These are phyloP conservation scores for Carpinus viminea DNA, from an alignment of 306 rosid genomes.

Conservation along the genomic window DNA sequence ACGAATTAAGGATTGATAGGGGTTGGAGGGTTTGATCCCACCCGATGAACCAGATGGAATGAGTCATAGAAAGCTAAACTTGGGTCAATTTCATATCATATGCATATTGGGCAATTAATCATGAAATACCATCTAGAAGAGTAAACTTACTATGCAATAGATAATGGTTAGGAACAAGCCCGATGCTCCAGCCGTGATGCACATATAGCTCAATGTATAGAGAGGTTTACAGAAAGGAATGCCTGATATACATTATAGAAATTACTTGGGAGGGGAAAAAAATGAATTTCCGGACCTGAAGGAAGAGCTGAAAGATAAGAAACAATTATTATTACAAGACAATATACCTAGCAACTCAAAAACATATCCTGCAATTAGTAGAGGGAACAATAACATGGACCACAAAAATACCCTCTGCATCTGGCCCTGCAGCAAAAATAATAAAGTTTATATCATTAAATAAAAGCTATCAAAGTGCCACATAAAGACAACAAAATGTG, in stretches of 20 bases:
- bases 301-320: background rate
- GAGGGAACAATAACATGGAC: constrained; percentile 50
- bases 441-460: constrained; percentile 25
- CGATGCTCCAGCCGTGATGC: constrained; percentile 70
- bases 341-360: constrained; percentile 61
- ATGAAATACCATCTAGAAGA: constrained; percentile 9
- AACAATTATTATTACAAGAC: constrained; percentile 4
- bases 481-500: constrained; percentile 1
- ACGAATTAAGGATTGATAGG: background rate
- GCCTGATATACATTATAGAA: constrained; percentile 46
- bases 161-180: constrained; percentile 60
- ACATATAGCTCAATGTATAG: constrained; percentile 76
- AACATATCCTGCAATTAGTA: constrained; percentile 52
- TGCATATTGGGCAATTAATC: constrained; percentile 9
- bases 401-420: constrained; percentile 59
- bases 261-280: constrained; percentile 29
- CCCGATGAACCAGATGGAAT: background rate
- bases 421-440: constrained; percentile 51
- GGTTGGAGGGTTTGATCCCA: background rate
- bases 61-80: background rate
- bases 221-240: constrained; percentile 73
- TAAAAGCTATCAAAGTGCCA: constrained; percentile 5
- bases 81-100: background rate
- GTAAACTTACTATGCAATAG: constrained; percentile 60
- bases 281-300: constrained; percentile 4